Evolutionary conservation across 2,329 filamentous ascomycete genomes (phyloP).

Genomic region (Talaromyces atroroseus): DNA sequence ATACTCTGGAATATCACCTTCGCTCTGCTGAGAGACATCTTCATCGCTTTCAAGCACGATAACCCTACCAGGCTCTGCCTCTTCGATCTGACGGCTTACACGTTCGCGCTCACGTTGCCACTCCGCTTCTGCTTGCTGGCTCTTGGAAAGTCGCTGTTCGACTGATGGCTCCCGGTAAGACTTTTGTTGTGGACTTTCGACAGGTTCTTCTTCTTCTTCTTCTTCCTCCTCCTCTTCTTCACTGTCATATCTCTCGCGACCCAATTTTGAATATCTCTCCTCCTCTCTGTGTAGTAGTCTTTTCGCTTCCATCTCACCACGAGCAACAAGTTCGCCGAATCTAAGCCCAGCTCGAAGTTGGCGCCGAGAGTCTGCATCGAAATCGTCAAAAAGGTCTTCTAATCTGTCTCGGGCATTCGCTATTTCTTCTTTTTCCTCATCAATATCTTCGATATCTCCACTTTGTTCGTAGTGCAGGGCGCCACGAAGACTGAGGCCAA

Average conservation of each 20-base stretch:
- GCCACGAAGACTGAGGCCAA: conserved; percentile 34
- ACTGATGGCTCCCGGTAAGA: background rate
- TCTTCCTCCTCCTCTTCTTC: background rate
- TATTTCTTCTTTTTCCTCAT: conserved; percentile 15
- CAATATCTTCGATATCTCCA: background rate
- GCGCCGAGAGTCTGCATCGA: conserved; percentile 33
- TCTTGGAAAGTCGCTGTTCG: conserved; percentile 15
- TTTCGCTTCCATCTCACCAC: conserved; percentile 22
- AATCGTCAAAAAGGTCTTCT: conserved; percentile 33
- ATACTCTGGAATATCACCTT: conserved; percentile 13
- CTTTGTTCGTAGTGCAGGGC: conserved; percentile 18
- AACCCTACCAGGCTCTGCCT: conserved; percentile 38
- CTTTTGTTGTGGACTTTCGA: background rate
- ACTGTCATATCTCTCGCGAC: conserved; percentile 1
- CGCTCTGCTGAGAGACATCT: conserved; percentile 15
- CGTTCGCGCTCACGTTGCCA: conserved; percentile 44
- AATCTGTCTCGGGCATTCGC: conserved; percentile 24
- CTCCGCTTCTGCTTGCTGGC: conserved; percentile 32
- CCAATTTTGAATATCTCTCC: background rate
- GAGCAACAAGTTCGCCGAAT: conserved; percentile 41
- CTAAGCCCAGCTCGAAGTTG: conserved; percentile 38
- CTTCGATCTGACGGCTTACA: conserved; percentile 39
- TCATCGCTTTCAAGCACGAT: conserved; percentile 42
- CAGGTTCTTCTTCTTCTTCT: background rate
- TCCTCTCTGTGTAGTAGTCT: background rate